Conservation (phyloP, 2,329 filamentous ascomycete genomes). For the Neurospora crassa region DNA sequence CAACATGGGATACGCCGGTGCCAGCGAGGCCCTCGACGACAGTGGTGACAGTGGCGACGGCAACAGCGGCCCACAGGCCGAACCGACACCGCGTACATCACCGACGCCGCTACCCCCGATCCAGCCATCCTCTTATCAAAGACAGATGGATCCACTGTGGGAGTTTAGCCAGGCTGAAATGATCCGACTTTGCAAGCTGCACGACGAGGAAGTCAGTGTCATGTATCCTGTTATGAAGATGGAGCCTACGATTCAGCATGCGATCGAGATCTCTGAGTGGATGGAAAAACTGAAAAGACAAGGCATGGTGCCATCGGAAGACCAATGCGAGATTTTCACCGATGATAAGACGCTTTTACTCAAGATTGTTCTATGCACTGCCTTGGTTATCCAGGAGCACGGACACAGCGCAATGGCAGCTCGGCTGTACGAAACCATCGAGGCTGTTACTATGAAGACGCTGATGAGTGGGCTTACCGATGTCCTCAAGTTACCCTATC, state of each 20-base stretch:
- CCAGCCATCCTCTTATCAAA: slow-evolving; percentile 6
- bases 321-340: slow-evolving; percentile 30
- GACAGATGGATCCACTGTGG: slow-evolving; percentile 64
- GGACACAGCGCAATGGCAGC: slow-evolving; percentile 68
- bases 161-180: slow-evolving; percentile 70
- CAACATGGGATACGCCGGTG: slow-evolving; percentile 74
- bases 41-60: slow-evolving; percentile 49
- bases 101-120: slow-evolving; percentile 29
- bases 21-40: slow-evolving; percentile 35
- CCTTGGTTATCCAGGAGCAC: slow-evolving; percentile 66
- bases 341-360: slow-evolving; percentile 56
- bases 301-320: slow-evolving; percentile 21
- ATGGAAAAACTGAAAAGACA: slow-evolving; percentile 45
- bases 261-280: slow-evolving; percentile 59
- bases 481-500: slow-evolving; percentile 37
- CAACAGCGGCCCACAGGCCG: slow-evolving; percentile 38
- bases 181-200: slow-evolving; percentile 64
- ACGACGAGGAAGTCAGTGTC: slow-evolving; percentile 82
- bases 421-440: slow-evolving; percentile 67
- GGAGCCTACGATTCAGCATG: slow-evolving; percentile 59
- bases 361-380: slow-evolving; percentile 76
- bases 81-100: slow-evolving; percentile 24
- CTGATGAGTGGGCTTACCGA: slow-evolving; percentile 44
- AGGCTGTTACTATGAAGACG: slow-evolving; percentile 58
- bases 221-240: slow-evolving; percentile 87